Evolutionary conservation across 306 rosid genomes (phyloP), one percentile per base, ranked within the genome.

Genomic region (Sophora flavescens): DNA sequence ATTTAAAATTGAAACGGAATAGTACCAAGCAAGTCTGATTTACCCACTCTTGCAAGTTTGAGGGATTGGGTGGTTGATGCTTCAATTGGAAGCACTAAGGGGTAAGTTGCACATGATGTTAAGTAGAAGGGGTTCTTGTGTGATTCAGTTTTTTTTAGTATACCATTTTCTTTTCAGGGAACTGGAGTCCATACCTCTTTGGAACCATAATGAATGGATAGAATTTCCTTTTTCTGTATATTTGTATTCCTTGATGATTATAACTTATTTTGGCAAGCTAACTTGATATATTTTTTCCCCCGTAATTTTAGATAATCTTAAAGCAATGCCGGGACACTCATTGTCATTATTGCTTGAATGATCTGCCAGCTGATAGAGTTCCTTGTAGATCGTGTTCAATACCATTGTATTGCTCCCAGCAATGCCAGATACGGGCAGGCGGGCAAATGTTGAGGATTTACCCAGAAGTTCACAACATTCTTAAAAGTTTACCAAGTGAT

Each of bases 301-400:
- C 52, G 15, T 53, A 41, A 63, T 28, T 65, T 41, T 87, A 93
- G 98, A 81, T 93, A 84, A 84, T 91, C 70, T 78, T 83, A 71
- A 93, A 91, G 90, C 89, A 83, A 72, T 89, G 89, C 63, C 89
- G 96, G 51, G 97, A 89, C 78, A 91, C 92, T 56, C 96, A 89
- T 88, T 93, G 98, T 76, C 98, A 91, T 80, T 88, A 84, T 86
- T 91, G 98, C 86, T 77, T 93, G 84, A 88, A 91, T 84, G 96
- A 93, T 75, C 92, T 93, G 57, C 96, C 98, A 61, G 85, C 75
- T 14, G 96, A 93, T 84, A 86, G 74, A 70, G 91, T 93, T 75
- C 89, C 98, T 30, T 93, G 98, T 88, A 67, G 75, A 65, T 89
- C 92, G 13, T 93, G 98, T 81, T 89, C 97, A 41, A 86, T 86